Evolutionary conservation across 1,284 basidiomycete genomes (phyloP).

Genomic region (Rhizoctonia solani): DNA sequence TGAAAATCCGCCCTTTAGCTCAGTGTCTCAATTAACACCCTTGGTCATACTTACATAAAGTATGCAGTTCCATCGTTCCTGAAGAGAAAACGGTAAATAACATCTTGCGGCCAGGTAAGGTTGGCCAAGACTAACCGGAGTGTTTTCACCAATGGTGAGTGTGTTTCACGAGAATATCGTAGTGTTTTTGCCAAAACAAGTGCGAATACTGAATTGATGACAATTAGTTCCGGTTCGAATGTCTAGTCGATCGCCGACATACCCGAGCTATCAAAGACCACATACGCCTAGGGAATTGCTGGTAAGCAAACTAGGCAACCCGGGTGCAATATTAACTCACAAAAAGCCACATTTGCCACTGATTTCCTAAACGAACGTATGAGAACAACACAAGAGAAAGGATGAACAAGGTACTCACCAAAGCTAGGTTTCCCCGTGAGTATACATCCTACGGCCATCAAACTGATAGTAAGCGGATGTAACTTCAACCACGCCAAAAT

Average conservation of each 20-base stretch:
- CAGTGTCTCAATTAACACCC: neutral
- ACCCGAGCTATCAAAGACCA: constrained; percentile 30
- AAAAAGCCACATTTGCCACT: constrained; percentile 33
- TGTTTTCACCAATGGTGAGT: constrained; percentile 24
- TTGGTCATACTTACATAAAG: neutral
- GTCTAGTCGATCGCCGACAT: neutral
- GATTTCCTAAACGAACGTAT: neutral
- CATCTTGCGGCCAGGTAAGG: neutral
- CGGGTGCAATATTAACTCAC: neutral
- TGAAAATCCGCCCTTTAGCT: neutral
- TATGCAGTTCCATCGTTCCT: constrained; percentile 29
- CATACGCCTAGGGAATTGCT: constrained; percentile 2
- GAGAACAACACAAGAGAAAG: neutral
- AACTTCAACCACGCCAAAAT: neutral
- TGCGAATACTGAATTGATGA: neutral
- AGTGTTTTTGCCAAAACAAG: constrained; percentile 24
- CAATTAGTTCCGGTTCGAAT: neutral
- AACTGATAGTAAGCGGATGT: neutral
- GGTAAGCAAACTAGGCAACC: neutral
- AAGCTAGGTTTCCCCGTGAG: constrained; percentile 7
- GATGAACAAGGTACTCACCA: neutral
- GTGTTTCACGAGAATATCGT: constrained; percentile 13
- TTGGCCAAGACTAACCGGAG: neutral
- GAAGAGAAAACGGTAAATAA: neutral
- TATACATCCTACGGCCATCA: constrained; percentile 7